phyloP scores from a whole-genome alignment of 176 grass and related monocot genomes.

The Zoysia pacifica region DNA sequence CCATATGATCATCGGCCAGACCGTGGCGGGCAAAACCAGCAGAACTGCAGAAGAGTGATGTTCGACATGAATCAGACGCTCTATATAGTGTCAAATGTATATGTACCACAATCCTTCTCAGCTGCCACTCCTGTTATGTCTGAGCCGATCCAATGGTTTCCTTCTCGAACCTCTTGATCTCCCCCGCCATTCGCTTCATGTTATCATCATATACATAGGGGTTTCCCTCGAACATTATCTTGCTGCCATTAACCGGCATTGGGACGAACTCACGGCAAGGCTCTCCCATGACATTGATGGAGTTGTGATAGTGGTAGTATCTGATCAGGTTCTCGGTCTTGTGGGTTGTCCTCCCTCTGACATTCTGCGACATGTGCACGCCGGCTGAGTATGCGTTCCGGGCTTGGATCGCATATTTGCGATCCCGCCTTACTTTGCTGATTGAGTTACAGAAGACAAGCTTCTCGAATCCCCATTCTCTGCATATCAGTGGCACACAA shows the following conservation, averaged over 20 bases:
- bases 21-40: background rate
- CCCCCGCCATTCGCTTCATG: slow-evolving; percentile 51
- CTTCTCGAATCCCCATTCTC: slow-evolving; percentile 92
- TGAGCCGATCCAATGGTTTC: slow-evolving; percentile 43
- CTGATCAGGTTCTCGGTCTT: slow-evolving; percentile 74
- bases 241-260: slow-evolving; percentile 34
- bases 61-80: background rate
- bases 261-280: slow-evolving; percentile 67
- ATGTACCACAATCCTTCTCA: slow-evolving; percentile 23
- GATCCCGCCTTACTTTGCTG: slow-evolving; percentile 62
- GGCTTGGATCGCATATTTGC: slow-evolving; percentile 85
- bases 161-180: slow-evolving; percentile 64
- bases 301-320: slow-evolving; percentile 91
- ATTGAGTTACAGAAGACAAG: slow-evolving; percentile 76
- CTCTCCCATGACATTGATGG: slow-evolving; percentile 81
- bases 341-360: slow-evolving; percentile 68
- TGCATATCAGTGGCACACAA: slow-evolving; percentile 23
- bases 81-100: slow-evolving; percentile 41
- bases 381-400: slow-evolving; percentile 67
- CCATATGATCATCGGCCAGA: slow-evolving; percentile 13
- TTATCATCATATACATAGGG: slow-evolving; percentile 72
- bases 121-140: slow-evolving; percentile 35
- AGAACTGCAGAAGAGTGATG: background rate
- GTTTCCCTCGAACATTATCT: slow-evolving; percentile 56
- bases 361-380: slow-evolving; percentile 84